A percentile compares a stretch with the other conserved stretches of the same genome.
phyloP scores from a whole-genome alignment of 805 yeast genomes.

The Zygosaccharomyces bailii region DNA sequence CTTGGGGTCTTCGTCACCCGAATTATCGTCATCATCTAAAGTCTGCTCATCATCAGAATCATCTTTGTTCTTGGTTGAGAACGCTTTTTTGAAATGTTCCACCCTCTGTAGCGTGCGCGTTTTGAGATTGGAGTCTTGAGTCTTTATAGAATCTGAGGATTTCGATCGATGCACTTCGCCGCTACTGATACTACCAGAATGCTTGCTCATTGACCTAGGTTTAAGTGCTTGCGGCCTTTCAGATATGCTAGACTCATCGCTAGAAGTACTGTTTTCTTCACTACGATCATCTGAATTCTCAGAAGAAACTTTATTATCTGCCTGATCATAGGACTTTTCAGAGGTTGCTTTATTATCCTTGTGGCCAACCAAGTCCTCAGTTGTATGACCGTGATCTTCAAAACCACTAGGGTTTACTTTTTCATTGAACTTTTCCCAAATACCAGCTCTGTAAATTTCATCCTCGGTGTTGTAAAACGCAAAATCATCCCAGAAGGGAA shows the following conservation, averaged over 20 bases:
- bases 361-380: neutral
- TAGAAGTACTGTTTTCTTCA: constrained; percentile 2
- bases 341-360: constrained; percentile 11
- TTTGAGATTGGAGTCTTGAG: constrained; percentile 12
- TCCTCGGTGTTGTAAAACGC: constrained; percentile 60
- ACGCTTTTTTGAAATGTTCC: constrained; percentile 18
- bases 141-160: constrained; percentile 6
- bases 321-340: constrained; percentile 1
- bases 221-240: neutral
- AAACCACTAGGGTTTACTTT: neutral
- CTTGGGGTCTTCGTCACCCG: constrained; percentile 17
- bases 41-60: constrained; percentile 28
- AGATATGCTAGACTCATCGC: neutral
- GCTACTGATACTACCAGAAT: constrained; percentile 2
- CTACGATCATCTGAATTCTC: constrained; percentile 4
- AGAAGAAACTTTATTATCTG: constrained; percentile 11
- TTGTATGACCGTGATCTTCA: constrained; percentile 10
- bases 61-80: constrained; percentile 25
- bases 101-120: constrained; percentile 22
- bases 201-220: neutral
- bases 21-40: constrained; percentile 22
- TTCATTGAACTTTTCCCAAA: constrained; percentile 55
- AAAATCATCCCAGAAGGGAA: constrained; percentile 87
- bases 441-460: constrained; percentile 86
- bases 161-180: constrained; percentile 1